Conservation (phyloP, 225 moss, liverwort and hornwort species). For the Bryoerythrophyllum caledonicum region DNA sequence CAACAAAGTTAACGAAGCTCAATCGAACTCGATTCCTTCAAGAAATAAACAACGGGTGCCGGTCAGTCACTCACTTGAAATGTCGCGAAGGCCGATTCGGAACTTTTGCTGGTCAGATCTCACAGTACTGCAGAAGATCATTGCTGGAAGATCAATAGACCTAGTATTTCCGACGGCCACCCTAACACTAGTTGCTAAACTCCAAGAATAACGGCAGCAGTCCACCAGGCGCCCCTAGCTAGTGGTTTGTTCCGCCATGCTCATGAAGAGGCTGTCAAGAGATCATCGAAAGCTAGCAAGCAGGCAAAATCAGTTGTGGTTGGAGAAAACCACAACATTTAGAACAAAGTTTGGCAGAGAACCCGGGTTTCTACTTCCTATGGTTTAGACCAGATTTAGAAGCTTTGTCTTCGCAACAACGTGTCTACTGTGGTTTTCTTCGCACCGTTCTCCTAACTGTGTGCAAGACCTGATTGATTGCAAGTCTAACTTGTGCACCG, state of each 20-base stretch:
- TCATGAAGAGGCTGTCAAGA: neutral
- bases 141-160: neutral
- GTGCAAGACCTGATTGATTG: neutral
- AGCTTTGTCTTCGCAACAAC: too few species aligned
- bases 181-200: conserved; percentile 11
- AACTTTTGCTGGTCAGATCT: neutral
- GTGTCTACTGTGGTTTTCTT: too few species aligned
- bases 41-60: neutral
- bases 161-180: neutral
- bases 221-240: neutral
- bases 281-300: too few species aligned
- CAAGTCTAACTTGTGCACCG: neutral
- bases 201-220: neutral
- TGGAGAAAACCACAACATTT: too few species aligned
- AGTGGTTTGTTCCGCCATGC: neutral
- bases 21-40: neutral
- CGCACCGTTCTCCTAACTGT: too few species aligned
- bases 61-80: neutral
- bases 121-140: neutral
- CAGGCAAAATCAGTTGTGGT: too few species aligned
- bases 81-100: too few species aligned
- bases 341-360: too few species aligned
- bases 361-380: too few species aligned
- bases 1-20: neutral
- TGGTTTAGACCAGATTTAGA: too few species aligned